A percentile compares a stretch with the other conserved stretches of the same genome.
phyloP scores from a whole-genome alignment of 164 flowering plant genomes.

The Litsea cubeba region DNA sequence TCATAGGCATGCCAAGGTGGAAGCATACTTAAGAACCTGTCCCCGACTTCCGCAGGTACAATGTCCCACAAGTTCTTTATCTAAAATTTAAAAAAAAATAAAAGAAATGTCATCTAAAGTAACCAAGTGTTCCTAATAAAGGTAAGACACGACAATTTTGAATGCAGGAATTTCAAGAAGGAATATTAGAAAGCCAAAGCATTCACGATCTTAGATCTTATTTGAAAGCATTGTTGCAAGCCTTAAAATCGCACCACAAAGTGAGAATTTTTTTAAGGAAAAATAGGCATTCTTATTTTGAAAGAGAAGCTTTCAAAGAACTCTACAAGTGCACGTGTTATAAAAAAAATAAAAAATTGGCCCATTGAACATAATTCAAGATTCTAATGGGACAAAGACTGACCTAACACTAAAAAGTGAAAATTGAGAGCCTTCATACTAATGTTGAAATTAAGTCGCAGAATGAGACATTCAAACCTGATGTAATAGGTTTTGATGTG shows the following conservation, averaged over 20 bases:
- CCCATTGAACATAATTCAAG: neutral
- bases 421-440: neutral
- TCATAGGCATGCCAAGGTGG: slow-evolving; percentile 99
- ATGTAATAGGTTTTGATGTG: slow-evolving; percentile 84
- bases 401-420: neutral
- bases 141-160: too few species aligned
- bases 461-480: slow-evolving; percentile 48
- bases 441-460: neutral
- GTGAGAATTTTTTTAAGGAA: neutral
- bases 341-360: too few species aligned
- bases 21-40: slow-evolving; percentile 87
- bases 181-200: neutral
- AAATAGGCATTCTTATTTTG: neutral
- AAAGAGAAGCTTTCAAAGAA: neutral
- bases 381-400: neutral
- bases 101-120: neutral
- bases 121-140: neutral
- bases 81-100: slow-evolving; percentile 29
- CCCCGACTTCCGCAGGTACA: slow-evolving; percentile 75
- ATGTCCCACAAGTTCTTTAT: slow-evolving; percentile 59
- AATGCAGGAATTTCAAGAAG: neutral
- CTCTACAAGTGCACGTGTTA: neutral
- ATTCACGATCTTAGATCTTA: neutral
- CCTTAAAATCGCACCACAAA: neutral
- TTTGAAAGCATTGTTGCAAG: neutral